Evolutionary conservation across 2,329 filamentous ascomycete species (phyloP).

Genomic region (Talaromyces pinophilus): DNA sequence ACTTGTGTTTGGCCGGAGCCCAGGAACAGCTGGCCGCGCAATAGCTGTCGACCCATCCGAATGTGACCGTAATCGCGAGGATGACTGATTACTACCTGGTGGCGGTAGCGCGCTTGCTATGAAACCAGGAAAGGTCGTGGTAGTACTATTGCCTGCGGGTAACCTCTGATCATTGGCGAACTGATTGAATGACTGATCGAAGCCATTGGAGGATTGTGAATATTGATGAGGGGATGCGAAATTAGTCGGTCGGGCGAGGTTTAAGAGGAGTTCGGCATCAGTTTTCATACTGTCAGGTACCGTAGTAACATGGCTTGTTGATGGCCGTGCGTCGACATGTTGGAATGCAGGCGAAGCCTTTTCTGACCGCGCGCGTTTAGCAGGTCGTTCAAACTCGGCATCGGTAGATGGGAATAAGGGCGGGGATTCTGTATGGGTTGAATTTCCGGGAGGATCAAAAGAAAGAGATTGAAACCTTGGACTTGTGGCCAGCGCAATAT

Average conservation of each 20-base stretch:
- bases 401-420: conserved; percentile 35
- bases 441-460: conserved; percentile 35
- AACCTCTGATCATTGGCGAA: conserved; percentile 28
- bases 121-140: conserved; percentile 23
- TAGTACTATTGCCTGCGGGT: conserved; percentile 29
- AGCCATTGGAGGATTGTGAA: conserved; percentile 33
- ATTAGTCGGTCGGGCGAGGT: conserved; percentile 45
- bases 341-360: conserved; percentile 48
- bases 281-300: conserved; percentile 47
- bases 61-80: conserved; percentile 43
- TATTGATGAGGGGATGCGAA: conserved; percentile 30
- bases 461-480: conserved; percentile 44
- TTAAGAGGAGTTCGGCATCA: conserved; percentile 52
- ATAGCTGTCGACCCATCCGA: conserved; percentile 46
- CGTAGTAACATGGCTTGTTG: conserved; percentile 34
- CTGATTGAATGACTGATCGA: conserved; percentile 34
- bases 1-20: conserved; percentile 42
- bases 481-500: conserved; percentile 53
- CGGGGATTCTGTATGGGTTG: conserved; percentile 29
- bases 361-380: conserved; percentile 64
- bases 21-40: conserved; percentile 40
- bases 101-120: conserved; percentile 23
- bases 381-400: conserved; percentile 50
- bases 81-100: conserved; percentile 30
- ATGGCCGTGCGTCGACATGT: conserved; percentile 30